These are phyloP conservation scores for Beta macrorhiza DNA, from an alignment of 179 eudicot genomes.

Conservation along the genomic window DNA sequence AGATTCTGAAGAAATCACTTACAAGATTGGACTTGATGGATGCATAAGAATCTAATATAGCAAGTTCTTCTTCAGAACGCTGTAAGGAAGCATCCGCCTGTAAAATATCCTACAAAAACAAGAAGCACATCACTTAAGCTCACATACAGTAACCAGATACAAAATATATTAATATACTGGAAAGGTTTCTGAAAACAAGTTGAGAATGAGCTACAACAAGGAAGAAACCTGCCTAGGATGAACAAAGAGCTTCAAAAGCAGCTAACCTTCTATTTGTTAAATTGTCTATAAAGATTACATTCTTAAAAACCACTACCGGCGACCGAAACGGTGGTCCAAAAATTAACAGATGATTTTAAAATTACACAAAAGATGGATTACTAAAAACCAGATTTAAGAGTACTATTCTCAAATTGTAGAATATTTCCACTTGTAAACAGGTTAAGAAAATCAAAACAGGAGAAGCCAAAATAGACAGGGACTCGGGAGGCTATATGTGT, in stretches of 20 bases:
- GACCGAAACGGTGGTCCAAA: neutral
- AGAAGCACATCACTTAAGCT: constrained; percentile 10
- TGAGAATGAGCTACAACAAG: neutral
- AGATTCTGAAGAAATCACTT: constrained; percentile 36
- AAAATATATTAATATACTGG: neutral
- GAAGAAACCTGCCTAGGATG: neutral
- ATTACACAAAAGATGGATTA: neutral
- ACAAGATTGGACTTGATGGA: constrained; percentile 86
- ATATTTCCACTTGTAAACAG: neutral
- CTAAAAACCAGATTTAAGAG: neutral
- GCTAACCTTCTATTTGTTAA: neutral
- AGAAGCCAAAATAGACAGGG: neutral
- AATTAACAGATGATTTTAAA: neutral
- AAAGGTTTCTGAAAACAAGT: neutral
- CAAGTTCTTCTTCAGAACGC: constrained; percentile 71
- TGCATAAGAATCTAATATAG: constrained; percentile 63
- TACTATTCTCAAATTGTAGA: neutral
- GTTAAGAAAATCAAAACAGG: neutral
- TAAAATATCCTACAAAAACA: constrained; percentile 64
- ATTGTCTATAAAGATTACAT: neutral
- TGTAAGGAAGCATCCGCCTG: constrained; percentile 64
- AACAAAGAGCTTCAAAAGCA: constrained; percentile 2
- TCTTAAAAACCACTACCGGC: neutral
- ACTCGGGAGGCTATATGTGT: neutral
- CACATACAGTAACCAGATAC: neutral